Evolutionary conservation across 805 yeast species (phyloP), one percentile per base, ranked within the genome.

Genomic region (Spathaspora boniae): DNA sequence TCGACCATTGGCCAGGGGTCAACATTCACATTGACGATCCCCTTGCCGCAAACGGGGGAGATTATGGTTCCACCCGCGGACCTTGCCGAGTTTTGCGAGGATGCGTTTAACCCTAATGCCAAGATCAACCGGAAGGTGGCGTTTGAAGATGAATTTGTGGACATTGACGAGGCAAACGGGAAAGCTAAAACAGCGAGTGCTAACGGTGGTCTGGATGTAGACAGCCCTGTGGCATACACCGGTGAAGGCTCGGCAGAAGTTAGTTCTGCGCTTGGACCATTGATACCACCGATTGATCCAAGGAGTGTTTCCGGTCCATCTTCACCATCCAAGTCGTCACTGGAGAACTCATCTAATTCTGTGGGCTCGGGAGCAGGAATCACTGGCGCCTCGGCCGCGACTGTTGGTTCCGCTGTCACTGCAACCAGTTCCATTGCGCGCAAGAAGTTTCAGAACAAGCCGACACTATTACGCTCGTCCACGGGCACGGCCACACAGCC

Each of bases 1-100:
- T 83, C 95, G 0, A 68, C 72, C 18, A 73, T 85, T 15, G 96
- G 95, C 0, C 70, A 76, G 16, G 98, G 98, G 1, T 82, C 95
- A 1, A 80, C 80, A 8, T 91, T 91, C 53, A 80, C 78, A 0
- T 85, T 93, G 48, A 78, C 81, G 1, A 80, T 91, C 11, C 95
- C 94, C 1, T 56, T 86, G 31, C 73, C 75, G 1, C 93, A 86
- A 52, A 70, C 72, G 9, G 80, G 80, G 5, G 82, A 77, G 47
- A 51, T 76, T 18, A 45, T 60, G 9, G 64, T 72, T 1, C 56
- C 58, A 1, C 61, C 56, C 6, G 56, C 49, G 12, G 67, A 62
- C 16, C 50, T 65, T 51, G 58, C 51, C 3, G 65, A 62, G 4
- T 65, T 76, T 27, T 75, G 76, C 50, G 80, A 81, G 33, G 91